Base-by-base conservation (phyloP, 73 alveolate species). In the Paramecium biaurelia region DNA sequence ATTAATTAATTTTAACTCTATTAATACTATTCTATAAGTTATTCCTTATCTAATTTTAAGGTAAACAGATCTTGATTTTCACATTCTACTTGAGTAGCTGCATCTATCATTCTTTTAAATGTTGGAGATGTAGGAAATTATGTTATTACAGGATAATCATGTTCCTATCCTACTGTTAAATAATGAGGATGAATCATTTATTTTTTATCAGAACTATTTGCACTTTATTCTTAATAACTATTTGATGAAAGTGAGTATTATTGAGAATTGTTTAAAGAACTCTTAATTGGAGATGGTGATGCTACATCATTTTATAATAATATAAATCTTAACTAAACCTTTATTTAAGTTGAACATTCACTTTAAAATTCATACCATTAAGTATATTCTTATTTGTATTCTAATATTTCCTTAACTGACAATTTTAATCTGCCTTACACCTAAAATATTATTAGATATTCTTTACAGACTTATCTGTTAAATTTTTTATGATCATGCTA, bases 121-220 rank as follows among this genome's bases (percentile, higher is more conserved):
- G 86, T 72, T 72, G 86, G 86, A 32, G 86, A 72, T 12, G 86
- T 72, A 34, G 86, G 86, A 35, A 72, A 72, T 72, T 35, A n/a
- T 2, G 86, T n/a, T 32, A 72, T 42, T 37, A 35, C 7, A 12
- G 86, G 56, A 34, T 20, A 72, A 63, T 63, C 84, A 63, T 63
- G 84, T 42, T 72, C 53, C 37, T 72, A 72, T 15, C 86, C 86
- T 42, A 72, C 45, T 0, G 86, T 72, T 72, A 72, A 10, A 72
- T 72, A 72, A 72, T 72, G 56, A 34, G 56, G 18, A 14, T 72
- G 38, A 15, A 72, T 72, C 86, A 35, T 72, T 72, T 35, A 72
- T 72, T 72, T 35, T 12, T 35, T 28, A 3, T 72, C 86, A 12
- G 86, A 28, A 35, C 86, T 38, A 72, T 72, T 38, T 37, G 9